Base-by-base conservation (phyloP, 1,284 basidiomycete species). In the Sporisorium iseilematis-ciliati region DNA sequence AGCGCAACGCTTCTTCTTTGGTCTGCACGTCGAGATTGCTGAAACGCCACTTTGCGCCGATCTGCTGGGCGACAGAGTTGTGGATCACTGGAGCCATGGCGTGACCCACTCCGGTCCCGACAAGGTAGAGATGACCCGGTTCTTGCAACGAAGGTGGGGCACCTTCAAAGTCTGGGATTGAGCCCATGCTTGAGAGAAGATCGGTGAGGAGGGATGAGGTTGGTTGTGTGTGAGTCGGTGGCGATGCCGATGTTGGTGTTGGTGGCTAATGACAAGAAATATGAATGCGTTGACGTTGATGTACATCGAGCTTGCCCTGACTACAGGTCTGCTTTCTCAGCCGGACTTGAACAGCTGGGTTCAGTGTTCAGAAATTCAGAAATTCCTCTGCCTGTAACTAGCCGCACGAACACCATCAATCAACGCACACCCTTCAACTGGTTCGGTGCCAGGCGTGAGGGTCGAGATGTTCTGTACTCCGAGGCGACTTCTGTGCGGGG, bases 81-180 rank as follows among this genome's bases (percentile, higher is more conserved):
- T 56, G 54, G 21, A 56, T 56, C 26, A 56, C 54, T 2, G 54
- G 54, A n/a, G 54, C 54, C 54, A 56, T 56, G 14, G 54, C 54
- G 35, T 56, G 54, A 23, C 54, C 26, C 2, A 56, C 54, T 45
- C 54, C 54, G 42, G 26, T 45, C 3, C 54, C 54, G 42, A 56
- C 29, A 7, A 56, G 54, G 26, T 56, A 56, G 21, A 56, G 54
- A 35, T 43, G 54, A 35, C 54, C 54, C 16, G 54, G 21, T 18
- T 45, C 54, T 29, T 56, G 42, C 42, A 56, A 33, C 5, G 54
- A 56, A 20, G 54, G 54, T 33, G 54, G 42, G 12, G 54, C 54
- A 23, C 42, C 54, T 20, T 56, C 54, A 29, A 20, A 21, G 2
- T 4, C 42, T n/a, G 12, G 20, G n/a, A 56, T 56, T 20, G 54